These are phyloP conservation scores for Spathaspora boniae DNA, from an alignment of 805 yeast genomes.

Conservation along the genomic window DNA sequence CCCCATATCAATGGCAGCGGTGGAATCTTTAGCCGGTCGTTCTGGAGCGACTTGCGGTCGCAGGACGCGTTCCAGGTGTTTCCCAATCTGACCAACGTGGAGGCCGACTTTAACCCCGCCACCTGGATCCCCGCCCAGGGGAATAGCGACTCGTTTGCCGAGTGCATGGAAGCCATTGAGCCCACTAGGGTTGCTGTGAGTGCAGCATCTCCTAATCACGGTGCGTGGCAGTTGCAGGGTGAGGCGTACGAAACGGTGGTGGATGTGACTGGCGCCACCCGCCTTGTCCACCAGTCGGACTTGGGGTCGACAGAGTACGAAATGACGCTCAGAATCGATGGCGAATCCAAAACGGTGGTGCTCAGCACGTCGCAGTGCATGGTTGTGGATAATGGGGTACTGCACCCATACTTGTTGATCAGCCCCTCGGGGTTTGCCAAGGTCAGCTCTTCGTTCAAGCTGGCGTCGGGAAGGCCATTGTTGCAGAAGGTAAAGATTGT, in stretches of 20 bases:
- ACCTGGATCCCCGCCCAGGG: background rate
- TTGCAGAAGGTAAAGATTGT: constrained; percentile 25
- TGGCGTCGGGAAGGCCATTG: constrained; percentile 13
- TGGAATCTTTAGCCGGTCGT: constrained; percentile 23
- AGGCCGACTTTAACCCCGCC: background rate
- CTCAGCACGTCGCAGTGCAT: constrained; percentile 42
- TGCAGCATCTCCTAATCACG: too few species aligned
- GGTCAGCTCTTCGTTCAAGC: constrained; percentile 15
- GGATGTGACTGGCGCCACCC: constrained; percentile 3
- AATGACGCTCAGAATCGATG: constrained; percentile 17
- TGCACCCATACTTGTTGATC: constrained; percentile 36
- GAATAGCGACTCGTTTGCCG: background rate
- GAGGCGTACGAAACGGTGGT: constrained; percentile 21
- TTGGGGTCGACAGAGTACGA: constrained; percentile 23
- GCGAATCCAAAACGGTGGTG: constrained; percentile 11
- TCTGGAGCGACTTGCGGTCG: constrained; percentile 21
- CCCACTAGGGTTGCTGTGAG: constrained; percentile 20
- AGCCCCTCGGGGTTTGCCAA: constrained; percentile 34
- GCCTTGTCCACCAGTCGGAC: constrained; percentile 25
- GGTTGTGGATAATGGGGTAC: constrained; percentile 28
- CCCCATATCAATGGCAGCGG: constrained; percentile 16
- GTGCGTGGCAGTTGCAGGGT: constrained; percentile 23
- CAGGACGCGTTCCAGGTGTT: constrained; percentile 19
- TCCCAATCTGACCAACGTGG: constrained; percentile 11
- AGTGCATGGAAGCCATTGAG: constrained; percentile 11